phyloP scores from a whole-genome alignment of 192 early-diverging fungal genomes.

The Podila minutissima region DNA sequence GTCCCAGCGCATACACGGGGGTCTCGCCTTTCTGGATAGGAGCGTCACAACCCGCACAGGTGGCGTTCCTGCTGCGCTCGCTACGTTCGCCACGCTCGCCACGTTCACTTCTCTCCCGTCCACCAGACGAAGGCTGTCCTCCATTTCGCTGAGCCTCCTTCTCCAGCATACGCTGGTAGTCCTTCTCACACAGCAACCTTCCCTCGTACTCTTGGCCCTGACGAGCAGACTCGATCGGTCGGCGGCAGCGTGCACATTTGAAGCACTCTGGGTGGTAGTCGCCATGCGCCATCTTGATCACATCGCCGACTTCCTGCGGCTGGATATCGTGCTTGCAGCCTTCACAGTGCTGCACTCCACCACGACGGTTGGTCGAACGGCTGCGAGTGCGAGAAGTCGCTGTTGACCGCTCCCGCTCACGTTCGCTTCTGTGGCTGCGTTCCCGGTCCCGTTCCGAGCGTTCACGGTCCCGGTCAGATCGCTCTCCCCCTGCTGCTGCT shows the following conservation, averaged over 20 bases:
- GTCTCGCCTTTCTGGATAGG: slow-evolving; percentile 32
- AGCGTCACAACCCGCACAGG: slow-evolving; percentile 36
- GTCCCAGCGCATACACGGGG: slow-evolving; percentile 70
- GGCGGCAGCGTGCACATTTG: slow-evolving; percentile 63
- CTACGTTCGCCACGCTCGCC: slow-evolving; percentile 30
- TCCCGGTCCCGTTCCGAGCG: slow-evolving; percentile 7
- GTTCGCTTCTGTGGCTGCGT: slow-evolving; percentile 8
- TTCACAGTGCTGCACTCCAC: slow-evolving; percentile 34
- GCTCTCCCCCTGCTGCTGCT: neutral
- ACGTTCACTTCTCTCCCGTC: slow-evolving; percentile 11
- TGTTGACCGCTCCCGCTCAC: slow-evolving; percentile 7
- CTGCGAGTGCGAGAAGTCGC: slow-evolving; percentile 30
- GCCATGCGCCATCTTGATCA: slow-evolving; percentile 47
- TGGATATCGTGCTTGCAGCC: slow-evolving; percentile 47
- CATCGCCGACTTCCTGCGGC: slow-evolving; percentile 19
- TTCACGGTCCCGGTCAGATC: slow-evolving; percentile 15
- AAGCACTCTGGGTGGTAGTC: slow-evolving; percentile 66
- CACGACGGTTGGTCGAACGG: slow-evolving; percentile 41
- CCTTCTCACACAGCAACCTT: slow-evolving; percentile 68
- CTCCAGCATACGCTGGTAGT: slow-evolving; percentile 54
- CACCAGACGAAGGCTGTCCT: neutral
- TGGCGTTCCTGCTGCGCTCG: slow-evolving; percentile 21
- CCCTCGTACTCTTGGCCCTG: slow-evolving; percentile 67
- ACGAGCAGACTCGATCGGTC: slow-evolving; percentile 57
- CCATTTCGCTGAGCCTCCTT: slow-evolving; percentile 15